phyloP scores from a whole-genome alignment of 1,284 basidiomycete species.

The Sporisorium reilianum region DNA sequence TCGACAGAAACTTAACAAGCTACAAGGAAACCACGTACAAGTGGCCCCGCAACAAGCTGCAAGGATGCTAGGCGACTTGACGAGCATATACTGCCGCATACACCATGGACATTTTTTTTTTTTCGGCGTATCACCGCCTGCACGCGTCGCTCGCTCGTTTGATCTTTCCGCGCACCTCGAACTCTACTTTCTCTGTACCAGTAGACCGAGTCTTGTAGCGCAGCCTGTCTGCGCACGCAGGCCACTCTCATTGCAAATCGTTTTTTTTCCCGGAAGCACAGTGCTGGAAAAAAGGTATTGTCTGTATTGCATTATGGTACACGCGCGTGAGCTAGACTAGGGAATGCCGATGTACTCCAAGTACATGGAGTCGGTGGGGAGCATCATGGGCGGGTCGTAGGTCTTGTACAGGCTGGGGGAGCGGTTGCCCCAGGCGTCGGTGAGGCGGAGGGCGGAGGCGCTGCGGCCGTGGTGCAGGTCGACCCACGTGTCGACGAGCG shows the following conservation, averaged over 20 bases:
- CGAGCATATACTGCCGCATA: background rate
- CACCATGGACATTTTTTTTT: constrained; percentile 1
- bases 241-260: background rate
- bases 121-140: background rate
- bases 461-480: constrained; percentile 32
- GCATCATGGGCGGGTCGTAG: constrained; percentile 65
- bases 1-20: constrained; percentile 62
- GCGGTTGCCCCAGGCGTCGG: constrained; percentile 42
- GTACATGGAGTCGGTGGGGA: constrained; percentile 57
- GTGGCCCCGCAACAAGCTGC: constrained; percentile 61
- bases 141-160: background rate
- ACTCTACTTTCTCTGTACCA: constrained; percentile 9
- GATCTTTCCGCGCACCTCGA: background rate
- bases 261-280: background rate
- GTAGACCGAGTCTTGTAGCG: constrained; percentile 2
- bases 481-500: constrained; percentile 46
- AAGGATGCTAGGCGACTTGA: constrained; percentile 38
- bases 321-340: too few relatives aligned
- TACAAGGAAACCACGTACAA: constrained; percentile 49
- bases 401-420: constrained; percentile 53
- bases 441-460: constrained; percentile 26
- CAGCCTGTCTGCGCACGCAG: background rate
- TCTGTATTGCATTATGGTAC: constrained; percentile 15
- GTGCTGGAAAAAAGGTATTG: constrained; percentile 14
- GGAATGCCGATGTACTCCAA: constrained; percentile 52